Base-by-base conservation (phyloP, 495 filamentous ascomycete genomes). In the Chaetomium tenue region DNA sequence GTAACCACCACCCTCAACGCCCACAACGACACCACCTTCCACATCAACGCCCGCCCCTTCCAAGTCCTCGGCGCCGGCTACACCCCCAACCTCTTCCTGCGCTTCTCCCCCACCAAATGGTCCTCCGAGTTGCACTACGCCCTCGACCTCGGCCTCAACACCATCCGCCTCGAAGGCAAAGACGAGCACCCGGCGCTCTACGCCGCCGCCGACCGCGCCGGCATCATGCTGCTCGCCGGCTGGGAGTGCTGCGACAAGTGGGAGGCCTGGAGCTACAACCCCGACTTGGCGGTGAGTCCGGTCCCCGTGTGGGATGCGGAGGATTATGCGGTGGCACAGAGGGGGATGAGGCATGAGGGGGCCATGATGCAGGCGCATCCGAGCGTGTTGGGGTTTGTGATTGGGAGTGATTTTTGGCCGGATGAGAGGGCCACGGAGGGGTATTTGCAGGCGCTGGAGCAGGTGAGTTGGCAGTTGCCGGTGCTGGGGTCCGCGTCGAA, bases 191-290 rank as follows among this genome's bases (percentile, higher is more conserved):
- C 84, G 0, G 78, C 82, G 59, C 70, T 88, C 0, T 88, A 86
- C 67, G 73, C 83, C 0, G 72, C 86, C 2, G 84, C 86, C 5
- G 84, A 88, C 66, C 72, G 75, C 1, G 72, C 87, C 58, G 87
- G 87, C 0, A 58, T 89, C 11, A 87, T 89, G 85, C 70, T 89
- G 6, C 70, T 89, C 52, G 70, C 84, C 0, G 87, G 87, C 0
- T 89, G 86, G 86, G 86, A 88, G 60, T 89, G 87, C 67, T 89
- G 87, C 64, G 83, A 88, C 60, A 88, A 88, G 68, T 88, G 86
- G 87, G 86, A 88, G 64, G 84, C 78, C 0, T 88, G 86, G 86
- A 71, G 77, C 60, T 87, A 86, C 61, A 88, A 88, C 67, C 70
- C 82, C 11, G 82, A 88, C 40, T 70, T 81, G 12, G 64, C 76